phyloP scores from a whole-genome alignment of 306 rosid genomes.

The Malus asiatica region DNA sequence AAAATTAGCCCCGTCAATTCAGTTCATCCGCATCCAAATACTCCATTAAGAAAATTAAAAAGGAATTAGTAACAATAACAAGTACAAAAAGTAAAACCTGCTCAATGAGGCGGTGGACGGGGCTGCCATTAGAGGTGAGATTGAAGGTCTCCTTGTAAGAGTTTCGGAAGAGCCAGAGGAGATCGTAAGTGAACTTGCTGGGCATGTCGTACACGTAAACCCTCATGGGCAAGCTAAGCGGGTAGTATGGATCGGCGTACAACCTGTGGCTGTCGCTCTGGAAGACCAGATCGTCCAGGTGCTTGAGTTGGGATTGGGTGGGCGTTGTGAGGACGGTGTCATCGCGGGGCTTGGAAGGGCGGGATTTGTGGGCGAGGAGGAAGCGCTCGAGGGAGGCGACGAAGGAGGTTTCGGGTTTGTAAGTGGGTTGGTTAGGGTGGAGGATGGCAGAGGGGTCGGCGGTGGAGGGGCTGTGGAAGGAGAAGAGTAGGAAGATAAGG shows the following conservation, averaged over 20 bases:
- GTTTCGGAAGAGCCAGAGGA: slow-evolving; percentile 56
- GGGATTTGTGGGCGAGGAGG: slow-evolving; percentile 46
- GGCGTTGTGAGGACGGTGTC: not conserved
- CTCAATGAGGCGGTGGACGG: slow-evolving; percentile 88
- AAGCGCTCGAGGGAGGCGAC: slow-evolving; percentile 64
- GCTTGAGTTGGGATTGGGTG: not conserved
- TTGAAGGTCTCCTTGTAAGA: slow-evolving; percentile 61
- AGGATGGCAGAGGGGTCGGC: slow-evolving; percentile 8
- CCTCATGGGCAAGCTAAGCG: slow-evolving; percentile 41
- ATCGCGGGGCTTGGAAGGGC: not conserved
- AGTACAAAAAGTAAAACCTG: slow-evolving; percentile 36
- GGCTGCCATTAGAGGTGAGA: slow-evolving; percentile 94
- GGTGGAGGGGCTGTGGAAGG: slow-evolving; percentile 10
- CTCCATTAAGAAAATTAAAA: not conserved
- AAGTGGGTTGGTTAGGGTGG: not conserved
- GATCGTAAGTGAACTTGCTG: slow-evolving; percentile 65
- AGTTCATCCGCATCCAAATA: not conserved
- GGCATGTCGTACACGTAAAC: slow-evolving; percentile 94
- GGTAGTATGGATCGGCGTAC: slow-evolving; percentile 46
- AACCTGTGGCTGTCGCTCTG: slow-evolving; percentile 22
- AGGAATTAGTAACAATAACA: not conserved
- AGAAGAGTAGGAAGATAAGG: slow-evolving; percentile 37
- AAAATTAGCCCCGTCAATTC: not conserved
- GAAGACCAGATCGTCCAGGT: slow-evolving; percentile 38
- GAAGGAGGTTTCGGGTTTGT: slow-evolving; percentile 52